Base-by-base conservation (phyloP, 768 basidiomycete genomes). In the Cystobasidium ongulense region DNA sequence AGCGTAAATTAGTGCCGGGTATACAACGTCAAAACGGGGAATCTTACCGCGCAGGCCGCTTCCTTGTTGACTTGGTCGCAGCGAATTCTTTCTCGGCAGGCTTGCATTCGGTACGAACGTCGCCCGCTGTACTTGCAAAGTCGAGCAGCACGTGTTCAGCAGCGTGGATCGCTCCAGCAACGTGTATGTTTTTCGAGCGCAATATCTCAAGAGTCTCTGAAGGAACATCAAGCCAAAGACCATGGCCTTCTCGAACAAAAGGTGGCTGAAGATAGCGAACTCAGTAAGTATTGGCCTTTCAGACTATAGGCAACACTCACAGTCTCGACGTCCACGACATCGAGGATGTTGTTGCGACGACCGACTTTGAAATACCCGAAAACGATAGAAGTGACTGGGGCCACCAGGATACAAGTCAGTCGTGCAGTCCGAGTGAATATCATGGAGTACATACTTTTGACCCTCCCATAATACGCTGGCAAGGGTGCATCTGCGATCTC, bases 131-230 rank as follows among this genome's bases (percentile, higher is more conserved):
- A 0, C 86, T 85, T 75, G 92, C 82, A 3, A 86, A 83, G 76
- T 91, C 91, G 75, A 94, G 81, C 77, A 92, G 84, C 0, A 90
- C 90, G 79, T 95, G 92, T 76, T 88, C 84, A 1, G 92, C 91
- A 3, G 90, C 86, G 78, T 95, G 92, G 61, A 94, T 91, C 0
- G 88, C 89, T 62, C 86, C 91, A 0, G 91, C 90, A 0, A 87
- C 84, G 73, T 88, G 86, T 50, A 91, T 84, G 3, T 81, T 82
- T 75, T 88, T 87, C 13, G 76, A 75, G 15, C 81, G 80, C 79
- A 92, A 82, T n/a, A 87, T 78, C 5, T 83, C 79, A 59, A 91
- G 80, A 25, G 86, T 82, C 0, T 79, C 38, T 29, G 81, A 82
- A 0, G 90, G 88, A 0, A 92, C 82, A 77, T 93, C 89, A 29